Percentiles rank a stretch among this genome's conserved stretches.
phyloP scores from a whole-genome alignment of 2,329 filamentous ascomycete species.

The Phaeosphaeria sp. region DNA sequence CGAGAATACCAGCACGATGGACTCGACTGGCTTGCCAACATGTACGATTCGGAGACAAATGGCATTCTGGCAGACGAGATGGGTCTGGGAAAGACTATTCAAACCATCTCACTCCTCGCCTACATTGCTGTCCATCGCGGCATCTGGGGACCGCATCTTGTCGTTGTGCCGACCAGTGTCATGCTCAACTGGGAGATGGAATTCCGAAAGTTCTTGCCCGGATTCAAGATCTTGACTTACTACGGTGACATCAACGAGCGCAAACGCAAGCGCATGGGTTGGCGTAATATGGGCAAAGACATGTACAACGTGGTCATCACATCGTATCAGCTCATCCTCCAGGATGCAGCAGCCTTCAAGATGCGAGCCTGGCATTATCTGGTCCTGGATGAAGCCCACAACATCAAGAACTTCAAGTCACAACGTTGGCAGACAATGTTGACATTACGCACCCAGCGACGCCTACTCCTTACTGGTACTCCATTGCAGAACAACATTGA shows the following conservation, averaged over 20 bases:
- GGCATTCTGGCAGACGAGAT: constrained; percentile 98
- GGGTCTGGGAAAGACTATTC: constrained; percentile 97
- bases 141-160: constrained; percentile 94
- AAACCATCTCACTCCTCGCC: constrained; percentile 92
- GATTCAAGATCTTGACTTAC: constrained; percentile 97
- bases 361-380: constrained; percentile 95
- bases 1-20: constrained; percentile 97
- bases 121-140: constrained; percentile 89
- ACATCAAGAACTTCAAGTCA: constrained; percentile 99
- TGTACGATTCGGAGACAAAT: constrained; percentile 92
- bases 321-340: constrained; percentile 93
- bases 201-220: constrained; percentile 98
- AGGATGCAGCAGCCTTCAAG: constrained; percentile 93
- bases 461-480: constrained; percentile 89
- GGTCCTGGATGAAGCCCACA: constrained; percentile 97
- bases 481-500: constrained; percentile 96
- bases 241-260: constrained; percentile 94
- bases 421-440: constrained; percentile 96
- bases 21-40: constrained; percentile 93
- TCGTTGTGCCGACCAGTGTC: constrained; percentile 96
- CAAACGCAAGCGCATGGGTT: constrained; percentile 87
- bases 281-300: constrained; percentile 79
- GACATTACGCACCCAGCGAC: constrained; percentile 87
- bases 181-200: constrained; percentile 99
- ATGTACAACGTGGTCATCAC: constrained; percentile 98